A percentile compares a stretch with the other conserved stretches of the same genome.
Conservation (phyloP, 2,329 filamentous ascomycete genomes). For the Talaromyces sp. region DNA sequence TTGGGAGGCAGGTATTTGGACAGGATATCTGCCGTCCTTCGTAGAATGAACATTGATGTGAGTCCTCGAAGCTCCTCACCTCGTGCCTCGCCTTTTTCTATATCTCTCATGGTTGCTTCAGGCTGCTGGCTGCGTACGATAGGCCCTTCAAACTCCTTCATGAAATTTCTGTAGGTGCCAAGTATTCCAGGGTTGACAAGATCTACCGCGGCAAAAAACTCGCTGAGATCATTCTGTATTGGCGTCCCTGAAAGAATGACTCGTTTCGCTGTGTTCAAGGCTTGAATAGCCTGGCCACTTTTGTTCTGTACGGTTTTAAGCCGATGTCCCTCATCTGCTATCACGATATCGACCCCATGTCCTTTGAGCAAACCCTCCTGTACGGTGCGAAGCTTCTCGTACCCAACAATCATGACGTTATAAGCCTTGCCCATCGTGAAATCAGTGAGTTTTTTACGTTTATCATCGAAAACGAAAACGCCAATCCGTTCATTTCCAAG, state of each 20-base stretch:
- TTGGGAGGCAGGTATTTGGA: conserved; percentile 63
- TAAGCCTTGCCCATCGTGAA: conserved; percentile 67
- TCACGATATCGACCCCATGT: conserved; percentile 63
- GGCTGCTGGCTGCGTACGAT: conserved; percentile 63
- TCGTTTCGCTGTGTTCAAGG: conserved; percentile 57
- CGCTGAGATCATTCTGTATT: conserved; percentile 64
- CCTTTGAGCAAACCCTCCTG: conserved; percentile 63
- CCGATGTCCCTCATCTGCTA: conserved; percentile 66
- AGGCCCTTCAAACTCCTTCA: conserved; percentile 61
- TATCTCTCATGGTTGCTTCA: conserved; percentile 56
- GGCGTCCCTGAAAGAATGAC: conserved; percentile 65
- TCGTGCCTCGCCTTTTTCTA: conserved; percentile 61
- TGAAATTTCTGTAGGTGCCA: conserved; percentile 60
- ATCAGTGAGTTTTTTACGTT: conserved; percentile 59
- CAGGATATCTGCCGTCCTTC: conserved; percentile 63
- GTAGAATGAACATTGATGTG: conserved; percentile 62
- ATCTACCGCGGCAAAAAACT: conserved; percentile 66
- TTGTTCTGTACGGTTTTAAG: conserved; percentile 68
- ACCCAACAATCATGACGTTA: conserved; percentile 69
- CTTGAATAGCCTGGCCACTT: conserved; percentile 61
- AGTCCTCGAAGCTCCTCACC: conserved; percentile 59
- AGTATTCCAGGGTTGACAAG: conserved; percentile 65
- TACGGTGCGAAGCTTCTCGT: conserved; percentile 64
- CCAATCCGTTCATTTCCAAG: conserved; percentile 66
- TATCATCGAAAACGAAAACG: conserved; percentile 62